A percentile compares a stretch with the other conserved stretches of the same genome.
These are phyloP conservation scores for Turnera subulata DNA, from an alignment of 345 rosid genomes.

Conservation along the genomic window DNA sequence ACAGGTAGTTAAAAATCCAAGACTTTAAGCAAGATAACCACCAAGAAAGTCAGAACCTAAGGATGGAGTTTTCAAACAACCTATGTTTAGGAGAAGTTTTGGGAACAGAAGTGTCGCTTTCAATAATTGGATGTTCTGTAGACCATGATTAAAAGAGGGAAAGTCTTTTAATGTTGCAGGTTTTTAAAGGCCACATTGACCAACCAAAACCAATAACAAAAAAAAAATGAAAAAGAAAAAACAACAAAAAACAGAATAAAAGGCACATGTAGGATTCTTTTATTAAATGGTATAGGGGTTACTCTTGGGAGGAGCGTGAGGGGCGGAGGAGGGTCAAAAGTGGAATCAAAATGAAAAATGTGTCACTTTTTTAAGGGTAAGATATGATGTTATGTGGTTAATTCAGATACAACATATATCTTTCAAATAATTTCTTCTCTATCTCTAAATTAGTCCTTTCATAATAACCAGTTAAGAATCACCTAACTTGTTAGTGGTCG, in stretches of 20 bases:
- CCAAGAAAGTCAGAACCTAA: constrained; percentile 25
- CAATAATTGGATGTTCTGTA: constrained; percentile 37
- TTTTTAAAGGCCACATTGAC: neutral
- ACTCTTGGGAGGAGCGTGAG: constrained; percentile 29
- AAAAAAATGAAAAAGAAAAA: neutral
- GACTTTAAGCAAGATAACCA: constrained; percentile 13
- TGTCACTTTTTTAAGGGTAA: no score
- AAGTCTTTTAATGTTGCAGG: neutral
- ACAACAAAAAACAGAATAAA: neutral
- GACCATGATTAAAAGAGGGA: constrained; percentile 20
- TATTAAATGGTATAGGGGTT: constrained; percentile 27
- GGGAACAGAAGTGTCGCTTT: constrained; percentile 17
- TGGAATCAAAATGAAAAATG: constrained; percentile 4
- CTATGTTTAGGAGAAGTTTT: neutral
- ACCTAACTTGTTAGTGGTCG: no score
- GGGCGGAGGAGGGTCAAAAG: constrained; percentile 26
- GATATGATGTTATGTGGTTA: no score
- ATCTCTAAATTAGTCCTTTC: no score
- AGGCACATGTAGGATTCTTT: neutral
- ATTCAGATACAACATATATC: no score
- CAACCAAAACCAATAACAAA: neutral
- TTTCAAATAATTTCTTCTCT: no score
- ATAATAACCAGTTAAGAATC: no score
- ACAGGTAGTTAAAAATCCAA: neutral
- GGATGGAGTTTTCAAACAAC: constrained; percentile 15